phyloP scores from a whole-genome alignment of 2,329 filamentous ascomycete genomes.

The Niveomyces coronatus region DNA sequence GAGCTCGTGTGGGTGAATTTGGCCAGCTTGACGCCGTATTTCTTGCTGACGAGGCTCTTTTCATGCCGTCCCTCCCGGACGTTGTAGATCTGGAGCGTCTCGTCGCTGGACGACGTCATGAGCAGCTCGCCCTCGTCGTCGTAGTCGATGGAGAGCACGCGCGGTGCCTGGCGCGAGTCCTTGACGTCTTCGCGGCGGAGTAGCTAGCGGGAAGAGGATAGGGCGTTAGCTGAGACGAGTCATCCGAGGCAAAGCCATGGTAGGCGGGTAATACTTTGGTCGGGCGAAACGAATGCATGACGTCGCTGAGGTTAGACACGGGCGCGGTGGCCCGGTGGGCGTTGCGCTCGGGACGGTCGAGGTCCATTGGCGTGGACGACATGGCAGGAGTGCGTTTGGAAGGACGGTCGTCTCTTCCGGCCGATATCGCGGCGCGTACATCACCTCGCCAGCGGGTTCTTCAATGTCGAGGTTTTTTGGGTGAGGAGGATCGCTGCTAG shows the following conservation, averaged over 20 bases:
- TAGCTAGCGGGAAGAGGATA: slow-evolving; percentile 24
- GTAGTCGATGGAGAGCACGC: slow-evolving; percentile 87
- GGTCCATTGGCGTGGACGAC: slow-evolving; percentile 47
- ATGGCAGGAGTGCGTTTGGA: slow-evolving; percentile 21
- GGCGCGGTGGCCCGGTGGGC: slow-evolving; percentile 35
- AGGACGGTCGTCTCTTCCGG: background rate
- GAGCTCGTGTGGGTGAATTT: slow-evolving; percentile 88
- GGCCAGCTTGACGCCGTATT: slow-evolving; percentile 90
- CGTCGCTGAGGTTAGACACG: slow-evolving; percentile 62
- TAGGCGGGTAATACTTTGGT: slow-evolving; percentile 50
- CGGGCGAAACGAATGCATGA: slow-evolving; percentile 68
- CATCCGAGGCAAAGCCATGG: no score
- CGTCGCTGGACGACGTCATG: slow-evolving; percentile 85
- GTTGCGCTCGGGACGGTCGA: slow-evolving; percentile 36
- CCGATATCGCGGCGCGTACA: no score
- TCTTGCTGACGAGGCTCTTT: slow-evolving; percentile 86
- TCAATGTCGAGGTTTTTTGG: no score
- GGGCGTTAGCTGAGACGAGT: background rate
- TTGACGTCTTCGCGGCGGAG: slow-evolving; percentile 49
- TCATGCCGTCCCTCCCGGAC: slow-evolving; percentile 82
- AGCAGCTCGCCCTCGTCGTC: slow-evolving; percentile 90
- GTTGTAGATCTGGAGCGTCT: slow-evolving; percentile 92
- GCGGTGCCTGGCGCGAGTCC: slow-evolving; percentile 42
- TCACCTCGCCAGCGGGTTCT: no score
- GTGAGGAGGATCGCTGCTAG: no score